A percentile compares a stretch with the other conserved stretches of the same genome.
Evolutionary conservation across 2,329 filamentous ascomycete genomes (phyloP).

Genomic region (Sporothrix phasma): DNA sequence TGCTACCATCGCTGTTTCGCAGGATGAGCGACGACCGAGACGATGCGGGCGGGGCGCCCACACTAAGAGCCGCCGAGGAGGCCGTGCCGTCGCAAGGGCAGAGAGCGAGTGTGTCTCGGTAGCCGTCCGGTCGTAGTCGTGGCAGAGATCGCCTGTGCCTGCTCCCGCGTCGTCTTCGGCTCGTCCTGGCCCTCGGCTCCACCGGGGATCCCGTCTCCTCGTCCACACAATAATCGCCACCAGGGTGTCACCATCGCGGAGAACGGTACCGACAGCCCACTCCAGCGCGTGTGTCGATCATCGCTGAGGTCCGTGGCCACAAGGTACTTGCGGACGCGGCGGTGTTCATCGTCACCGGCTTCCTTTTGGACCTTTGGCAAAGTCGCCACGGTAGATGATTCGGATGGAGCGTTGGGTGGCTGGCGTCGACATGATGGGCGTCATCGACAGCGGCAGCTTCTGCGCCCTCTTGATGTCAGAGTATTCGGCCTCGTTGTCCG

Average conservation of each 20-base stretch:
- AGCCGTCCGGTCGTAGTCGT: slow-evolving; percentile 37
- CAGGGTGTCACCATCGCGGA: slow-evolving; percentile 88
- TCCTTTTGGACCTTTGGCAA: slow-evolving; percentile 63
- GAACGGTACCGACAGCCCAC: slow-evolving; percentile 92
- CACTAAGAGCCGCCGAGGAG: slow-evolving; percentile 18
- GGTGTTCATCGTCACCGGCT: slow-evolving; percentile 61
- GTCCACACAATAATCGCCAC: slow-evolving; percentile 90
- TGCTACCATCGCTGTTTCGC: slow-evolving; percentile 26
- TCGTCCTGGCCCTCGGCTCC: slow-evolving; percentile 42
- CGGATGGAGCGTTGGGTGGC: slow-evolving; percentile 74
- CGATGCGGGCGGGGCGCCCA: slow-evolving; percentile 25
- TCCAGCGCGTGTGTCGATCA: slow-evolving; percentile 92
- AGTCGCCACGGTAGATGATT: slow-evolving; percentile 85
- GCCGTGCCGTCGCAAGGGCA: slow-evolving; percentile 5
- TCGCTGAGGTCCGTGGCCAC: slow-evolving; percentile 94
- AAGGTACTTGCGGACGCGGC: slow-evolving; percentile 77
- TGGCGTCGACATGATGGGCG: slow-evolving; percentile 64
- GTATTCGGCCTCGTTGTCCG: slow-evolving; percentile 76
- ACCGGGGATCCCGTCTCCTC: slow-evolving; percentile 62
- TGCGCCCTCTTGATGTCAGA: slow-evolving; percentile 83
- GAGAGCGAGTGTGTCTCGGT: slow-evolving; percentile 19
- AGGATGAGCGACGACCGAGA: slow-evolving; percentile 28
- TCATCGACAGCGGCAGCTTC: slow-evolving; percentile 70
- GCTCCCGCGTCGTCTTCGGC: slow-evolving; percentile 63
- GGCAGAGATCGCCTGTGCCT: slow-evolving; percentile 59